Evolutionary conservation across 164 flowering plant genomes (phyloP), one percentile per base, ranked within the genome.

Genomic region (Macadamia tetraphylla): DNA sequence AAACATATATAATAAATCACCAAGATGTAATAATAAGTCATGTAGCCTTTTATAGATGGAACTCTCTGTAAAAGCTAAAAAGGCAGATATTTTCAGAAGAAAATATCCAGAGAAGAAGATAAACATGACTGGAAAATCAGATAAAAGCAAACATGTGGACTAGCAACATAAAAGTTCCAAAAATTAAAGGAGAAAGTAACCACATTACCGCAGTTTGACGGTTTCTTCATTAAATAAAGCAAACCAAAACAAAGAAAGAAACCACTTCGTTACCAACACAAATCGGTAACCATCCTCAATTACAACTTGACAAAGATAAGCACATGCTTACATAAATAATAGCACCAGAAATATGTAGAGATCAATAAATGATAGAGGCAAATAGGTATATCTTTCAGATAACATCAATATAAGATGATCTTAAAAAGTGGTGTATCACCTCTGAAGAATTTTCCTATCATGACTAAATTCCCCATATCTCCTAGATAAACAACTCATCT

Each of bases 361-460:
- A 14, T 11, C 6, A 17, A 14, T 53, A 53, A 11, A 3, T 13
- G 17, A 53, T 53, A 2, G 57, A 53, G 6, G 18, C 57, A 53
- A 53, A 53, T 53, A 53, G 3, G 15, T 6, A 11, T 8, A 46
- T 8, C 51, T 46, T 46, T 46, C 9, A 9, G 51, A 11, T 3
- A 46, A 46, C 13, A 8, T 3, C 7, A 46, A 8, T 11, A 46
- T 3, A 46, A 46, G 18, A 53, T 1, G 1, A 6, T 17, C 14
- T 32, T 29, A 64, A 66, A 66, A 56, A 32, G 6, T 9, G 48
- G 60, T 65, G 23, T 31, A 65, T 31, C 31, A 31, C n/a, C n/a
- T 40, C 10, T 42, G 15, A 40, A 15, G 30, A 10, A 18, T n/a
- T 63, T 18, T n/a, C 46, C 40, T 43, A 17, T n/a, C 12, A 29